Conservation (phyloP, 768 basidiomycete genomes). For the Mycena metata region DNA sequence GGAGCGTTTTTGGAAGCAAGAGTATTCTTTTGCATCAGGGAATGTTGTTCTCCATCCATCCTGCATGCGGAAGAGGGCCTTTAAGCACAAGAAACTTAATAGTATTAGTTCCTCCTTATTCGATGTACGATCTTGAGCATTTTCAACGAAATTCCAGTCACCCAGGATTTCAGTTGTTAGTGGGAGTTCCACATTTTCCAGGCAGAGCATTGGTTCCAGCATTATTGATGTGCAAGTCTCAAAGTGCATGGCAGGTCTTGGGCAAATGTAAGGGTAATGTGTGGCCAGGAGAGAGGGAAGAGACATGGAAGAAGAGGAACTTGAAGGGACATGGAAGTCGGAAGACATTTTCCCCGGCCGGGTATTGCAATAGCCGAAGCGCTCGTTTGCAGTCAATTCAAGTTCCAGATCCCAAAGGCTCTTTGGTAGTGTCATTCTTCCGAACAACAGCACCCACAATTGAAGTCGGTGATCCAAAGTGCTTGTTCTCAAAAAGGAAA, state of each 20-base stretch:
- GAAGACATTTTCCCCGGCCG: too few relatives aligned
- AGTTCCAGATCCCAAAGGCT: too few relatives aligned
- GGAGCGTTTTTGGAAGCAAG: constrained; percentile 11
- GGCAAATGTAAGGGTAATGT: too few relatives aligned
- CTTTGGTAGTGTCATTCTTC: too few relatives aligned
- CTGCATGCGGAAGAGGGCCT: constrained; percentile 12
- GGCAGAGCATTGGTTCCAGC: too few relatives aligned
- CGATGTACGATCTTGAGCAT: not conserved
- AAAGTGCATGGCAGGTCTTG: too few relatives aligned
- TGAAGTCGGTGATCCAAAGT: not conserved
- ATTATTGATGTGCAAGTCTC: too few relatives aligned
- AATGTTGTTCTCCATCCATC: constrained; percentile 26
- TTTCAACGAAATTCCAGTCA: constrained; percentile 23
- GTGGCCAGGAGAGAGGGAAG: too few relatives aligned
- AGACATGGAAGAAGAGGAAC: too few relatives aligned
- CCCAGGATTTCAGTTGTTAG: not conserved
- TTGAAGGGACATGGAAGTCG: too few relatives aligned
- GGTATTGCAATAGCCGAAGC: too few relatives aligned
- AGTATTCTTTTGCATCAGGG: constrained; percentile 12
- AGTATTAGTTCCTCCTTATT: constrained; percentile 1
- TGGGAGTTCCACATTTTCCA: not conserved
- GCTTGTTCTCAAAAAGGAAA: not conserved
- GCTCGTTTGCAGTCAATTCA: too few relatives aligned
- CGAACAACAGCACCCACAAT: not conserved
- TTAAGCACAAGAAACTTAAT: constrained; percentile 14